These are phyloP conservation scores for Sicyos edulis DNA, from an alignment of 306 rosid genomes.

Conservation along the genomic window DNA sequence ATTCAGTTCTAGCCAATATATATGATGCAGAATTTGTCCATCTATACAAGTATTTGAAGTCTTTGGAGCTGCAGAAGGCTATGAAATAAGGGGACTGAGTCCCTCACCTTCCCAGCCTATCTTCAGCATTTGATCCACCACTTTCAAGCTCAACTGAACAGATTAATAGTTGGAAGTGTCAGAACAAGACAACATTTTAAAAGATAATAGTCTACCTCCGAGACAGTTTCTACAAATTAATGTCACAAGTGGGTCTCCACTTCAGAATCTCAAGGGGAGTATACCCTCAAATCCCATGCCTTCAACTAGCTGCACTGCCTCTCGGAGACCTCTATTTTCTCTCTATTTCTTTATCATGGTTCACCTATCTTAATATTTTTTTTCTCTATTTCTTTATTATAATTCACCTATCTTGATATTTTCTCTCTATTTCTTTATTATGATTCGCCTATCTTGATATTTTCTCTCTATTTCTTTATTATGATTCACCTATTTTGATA, in stretches of 20 bases:
- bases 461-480: too few relatives aligned
- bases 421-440: neutral
- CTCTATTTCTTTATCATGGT: neutral
- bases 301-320: too few relatives aligned
- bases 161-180: conserved; percentile 27
- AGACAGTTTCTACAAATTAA: too few relatives aligned
- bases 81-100: conserved; percentile 56
- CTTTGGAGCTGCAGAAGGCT: conserved; percentile 34
- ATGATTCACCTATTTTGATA: neutral
- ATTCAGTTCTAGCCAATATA: neutral
- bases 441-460: neutral
- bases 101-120: conserved; percentile 98
- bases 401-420: neutral
- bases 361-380: neutral
- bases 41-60: conserved; percentile 3
- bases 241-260: too few relatives aligned
- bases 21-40: conserved; percentile 15
- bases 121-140: conserved; percentile 94
- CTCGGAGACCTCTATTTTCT: neutral
- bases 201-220: neutral
- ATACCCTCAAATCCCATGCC: too few relatives aligned
- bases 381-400: too few relatives aligned
- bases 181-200: conserved; percentile 16
- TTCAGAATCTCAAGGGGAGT: too few relatives aligned
- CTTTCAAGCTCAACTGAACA: conserved; percentile 96